Conservation (phyloP, 371 early-diverging fungal species). For the Lichtheimia corymbifera region DNA sequence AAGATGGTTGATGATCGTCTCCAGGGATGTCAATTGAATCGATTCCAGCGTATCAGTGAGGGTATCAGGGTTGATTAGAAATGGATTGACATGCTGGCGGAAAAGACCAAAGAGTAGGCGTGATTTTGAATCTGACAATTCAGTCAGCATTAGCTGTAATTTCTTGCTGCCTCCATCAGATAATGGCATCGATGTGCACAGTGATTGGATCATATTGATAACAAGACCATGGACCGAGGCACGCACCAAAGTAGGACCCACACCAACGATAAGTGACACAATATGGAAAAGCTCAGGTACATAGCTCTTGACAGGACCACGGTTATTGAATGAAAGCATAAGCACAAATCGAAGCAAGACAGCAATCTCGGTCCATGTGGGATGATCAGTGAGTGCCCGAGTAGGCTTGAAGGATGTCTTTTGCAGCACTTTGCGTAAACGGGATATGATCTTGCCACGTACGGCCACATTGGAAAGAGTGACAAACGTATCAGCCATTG, state of each 20-base stretch:
- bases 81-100: slow-evolving; percentile 67
- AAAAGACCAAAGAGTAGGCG: slow-evolving; percentile 78
- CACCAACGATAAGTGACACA: slow-evolving; percentile 74
- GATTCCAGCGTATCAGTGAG: slow-evolving; percentile 60
- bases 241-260: slow-evolving; percentile 81
- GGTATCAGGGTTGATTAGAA: slow-evolving; percentile 60
- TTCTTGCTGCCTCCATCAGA: slow-evolving; percentile 54
- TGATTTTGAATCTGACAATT: slow-evolving; percentile 75
- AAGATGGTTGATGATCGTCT: slow-evolving; percentile 73
- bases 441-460: slow-evolving; percentile 73
- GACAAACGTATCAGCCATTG: slow-evolving; percentile 78
- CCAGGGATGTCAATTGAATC: slow-evolving; percentile 71
- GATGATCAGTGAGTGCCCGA: slow-evolving; percentile 68
- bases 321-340: slow-evolving; percentile 83
- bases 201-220: slow-evolving; percentile 81
- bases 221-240: slow-evolving; percentile 86
- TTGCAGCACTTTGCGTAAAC: slow-evolving; percentile 65
- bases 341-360: slow-evolving; percentile 80
- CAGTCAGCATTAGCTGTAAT: slow-evolving; percentile 58
- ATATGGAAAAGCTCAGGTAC: slow-evolving; percentile 85
- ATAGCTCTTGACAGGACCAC: slow-evolving; percentile 66
- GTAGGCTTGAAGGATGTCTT: slow-evolving; percentile 67
- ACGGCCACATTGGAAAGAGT: slow-evolving; percentile 74
- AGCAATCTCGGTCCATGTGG: slow-evolving; percentile 83
- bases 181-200: slow-evolving; percentile 67